Percentiles rank a stretch among this genome's conserved stretches.
These are phyloP conservation scores for Thyridium curvatum DNA, from an alignment of 2,329 filamentous ascomycete species.

Conservation along the genomic window DNA sequence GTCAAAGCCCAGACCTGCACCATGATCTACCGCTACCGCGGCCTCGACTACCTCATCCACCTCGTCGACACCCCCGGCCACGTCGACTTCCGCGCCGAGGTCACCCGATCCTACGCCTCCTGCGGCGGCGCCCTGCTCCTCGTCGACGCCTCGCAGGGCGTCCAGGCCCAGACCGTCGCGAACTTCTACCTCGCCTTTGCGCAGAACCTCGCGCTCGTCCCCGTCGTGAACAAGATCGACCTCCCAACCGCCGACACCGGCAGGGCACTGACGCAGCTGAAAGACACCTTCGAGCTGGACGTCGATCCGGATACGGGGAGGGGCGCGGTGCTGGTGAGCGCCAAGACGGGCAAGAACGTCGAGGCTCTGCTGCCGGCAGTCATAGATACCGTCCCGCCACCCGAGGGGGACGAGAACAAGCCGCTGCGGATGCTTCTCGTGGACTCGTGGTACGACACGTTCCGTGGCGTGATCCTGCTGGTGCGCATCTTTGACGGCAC, in stretches of 20 bases:
- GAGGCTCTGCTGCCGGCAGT: constrained; percentile 76
- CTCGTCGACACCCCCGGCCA: constrained; percentile 96
- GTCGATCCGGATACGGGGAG: constrained; percentile 48
- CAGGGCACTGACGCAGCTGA: constrained; percentile 79
- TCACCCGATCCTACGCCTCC: constrained; percentile 90
- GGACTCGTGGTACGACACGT: constrained; percentile 97
- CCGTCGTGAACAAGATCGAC: constrained; percentile 96
- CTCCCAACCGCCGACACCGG: constrained; percentile 83
- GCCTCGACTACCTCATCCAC: constrained; percentile 86
- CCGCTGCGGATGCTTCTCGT: constrained; percentile 82
- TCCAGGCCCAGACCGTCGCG: constrained; percentile 96
- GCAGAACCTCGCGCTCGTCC: constrained; percentile 78
- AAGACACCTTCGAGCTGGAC: constrained; percentile 81
- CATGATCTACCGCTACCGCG: constrained; percentile 88
- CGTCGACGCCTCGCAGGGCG: constrained; percentile 92
- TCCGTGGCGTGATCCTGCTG: constrained; percentile 85
- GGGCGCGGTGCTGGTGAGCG: constrained; percentile 67
- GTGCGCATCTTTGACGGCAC: constrained; percentile 88
- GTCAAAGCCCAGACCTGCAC: constrained; percentile 98
- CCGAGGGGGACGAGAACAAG: constrained; percentile 64
- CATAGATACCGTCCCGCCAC: constrained; percentile 77
- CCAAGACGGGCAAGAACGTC: constrained; percentile 90
- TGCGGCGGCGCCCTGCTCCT: constrained; percentile 89
- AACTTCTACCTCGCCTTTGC: constrained; percentile 98
- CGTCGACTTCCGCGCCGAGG: constrained; percentile 95